Evolutionary conservation across 2,329 filamentous ascomycete genomes (phyloP), one percentile per base, ranked within the genome.

Genomic region (Colletotrichum brevisporum): DNA sequence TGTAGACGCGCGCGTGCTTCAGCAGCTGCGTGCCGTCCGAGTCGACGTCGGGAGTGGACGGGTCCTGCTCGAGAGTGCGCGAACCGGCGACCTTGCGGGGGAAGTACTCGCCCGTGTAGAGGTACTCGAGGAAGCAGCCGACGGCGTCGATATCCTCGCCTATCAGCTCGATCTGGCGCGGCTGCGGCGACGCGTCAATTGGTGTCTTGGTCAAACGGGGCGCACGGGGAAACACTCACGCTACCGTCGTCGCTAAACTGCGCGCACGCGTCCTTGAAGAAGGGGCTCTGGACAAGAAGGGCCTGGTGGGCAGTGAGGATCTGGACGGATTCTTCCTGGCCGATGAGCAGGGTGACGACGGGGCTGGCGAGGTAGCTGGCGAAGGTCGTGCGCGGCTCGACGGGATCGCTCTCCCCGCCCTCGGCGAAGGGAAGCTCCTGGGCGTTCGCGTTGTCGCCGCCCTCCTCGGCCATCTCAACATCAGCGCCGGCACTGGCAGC

Each of bases 31-130:
- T 87, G 73, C 94, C 94, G n/a, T 88, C 89, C 77, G 93, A 87
- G 81, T 97, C 94, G 65, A 93, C 84, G 0, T 82, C 78, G 4
- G 92, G 92, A 13, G 89, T 79, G 8, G 86, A 81, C 0, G 91
- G 87, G 77, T 95, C 92, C 63, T 85, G 78, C 77, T 97, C 93
- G 53, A 97, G 89, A 31, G 86, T 82, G 51, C 90, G 90, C 74
- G 91, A 86, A 61, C 89, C 88, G 16, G 86, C 80, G 15, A 91
- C 77, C 75, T 90, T 89, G 74, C 86, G 86, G 21, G 94, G 93
- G 82, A 95, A 97, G 85, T 98, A 96, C 82, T 97, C 93, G 78
- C 88, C 88, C 1, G 92, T 95, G 82, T 97, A 97, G 60, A 95
- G 89, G 78, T 89, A 97, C 79, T 96, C 92, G 74, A 96, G 87